Base-by-base conservation (phyloP, 2,329 filamentous ascomycete species). In the Diaporthe sp. region DNA sequence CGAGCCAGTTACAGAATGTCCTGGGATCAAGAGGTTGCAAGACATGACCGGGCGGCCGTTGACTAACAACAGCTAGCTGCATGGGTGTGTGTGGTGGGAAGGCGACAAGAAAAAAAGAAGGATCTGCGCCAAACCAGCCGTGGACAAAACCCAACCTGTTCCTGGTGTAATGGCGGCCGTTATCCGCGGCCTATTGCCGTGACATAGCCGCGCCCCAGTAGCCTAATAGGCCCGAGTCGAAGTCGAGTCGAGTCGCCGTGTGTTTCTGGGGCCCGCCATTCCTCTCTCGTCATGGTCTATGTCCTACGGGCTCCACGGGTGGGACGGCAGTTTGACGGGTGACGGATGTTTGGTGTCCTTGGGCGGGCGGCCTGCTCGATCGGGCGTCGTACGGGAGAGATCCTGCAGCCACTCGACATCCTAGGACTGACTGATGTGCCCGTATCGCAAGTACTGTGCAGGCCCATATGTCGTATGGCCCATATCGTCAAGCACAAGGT, bases 341-440 rank as follows among this genome's bases (percentile, higher is more conserved):
- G 44, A 55, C 57, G 34, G 71, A 37, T 39, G 71, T 37, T 58
- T 58, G 55, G 71, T 62, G n/a, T n/a, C 57, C 57, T 13, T 17
- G 22, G n/a, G 31, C 34, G 37, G 71, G 71, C 71, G 44, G 58
- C 71, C 58, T 65, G 71, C 58, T 73, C 71, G 53, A 73, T 73
- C 46, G 58, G 58, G 49, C 3, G n/a, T 65, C 22, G 62, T 34
- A n/a, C 37, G 22, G 15, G 25, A 73, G n/a, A 65, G 46, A 62
- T 62, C n/a, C 57, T 62, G 58, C 58, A 25, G 22, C 57, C 57
- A 53, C 17, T 42, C 13, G 39, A 17, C 15, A 58, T 22, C 25
- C 9, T 9, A 7, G 42, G 42, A 12, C 13, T 61, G 42, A 12
- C 13, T 61, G 28, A 25, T n/a, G 19, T 42, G 55, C 31, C 22